These are phyloP conservation scores for Venturia carpophila DNA, from an alignment of 2,329 filamentous ascomycete genomes.

Conservation along the genomic window DNA sequence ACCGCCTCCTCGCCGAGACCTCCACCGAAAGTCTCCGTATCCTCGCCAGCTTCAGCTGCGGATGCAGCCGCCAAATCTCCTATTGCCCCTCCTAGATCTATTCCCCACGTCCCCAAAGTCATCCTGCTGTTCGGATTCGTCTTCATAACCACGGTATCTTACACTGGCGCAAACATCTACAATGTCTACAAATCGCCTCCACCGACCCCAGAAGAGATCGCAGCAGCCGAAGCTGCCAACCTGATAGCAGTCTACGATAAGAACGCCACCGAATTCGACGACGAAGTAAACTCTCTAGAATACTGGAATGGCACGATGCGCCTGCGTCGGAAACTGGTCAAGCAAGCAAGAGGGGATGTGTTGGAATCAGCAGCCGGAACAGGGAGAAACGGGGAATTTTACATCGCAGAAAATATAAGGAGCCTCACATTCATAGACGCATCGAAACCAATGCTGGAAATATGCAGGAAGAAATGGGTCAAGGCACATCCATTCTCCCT, in stretches of 20 bases:
- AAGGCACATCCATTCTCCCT: conserved; percentile 33
- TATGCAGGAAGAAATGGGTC: conserved; percentile 40
- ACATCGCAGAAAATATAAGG: conserved; percentile 33
- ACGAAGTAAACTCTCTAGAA: conserved; percentile 40
- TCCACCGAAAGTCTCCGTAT: not conserved
- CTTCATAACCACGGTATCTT: conserved; percentile 34
- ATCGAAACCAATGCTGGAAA: conserved; percentile 41
- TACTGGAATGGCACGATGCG: conserved; percentile 34
- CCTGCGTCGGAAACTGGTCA: conserved; percentile 34
- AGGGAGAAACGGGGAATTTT: conserved; percentile 42
- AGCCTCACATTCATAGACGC: conserved; percentile 42
- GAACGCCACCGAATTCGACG: conserved; percentile 39
- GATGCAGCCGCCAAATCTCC: not conserved
- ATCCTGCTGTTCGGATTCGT: conserved; percentile 29
- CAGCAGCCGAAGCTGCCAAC: conserved; percentile 26
- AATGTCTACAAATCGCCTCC: conserved; percentile 6
- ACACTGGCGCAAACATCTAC: conserved; percentile 30
- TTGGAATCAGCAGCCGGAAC: conserved; percentile 44
- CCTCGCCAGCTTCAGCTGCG: not conserved
- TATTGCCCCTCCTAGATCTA: not conserved
- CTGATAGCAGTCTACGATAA: conserved; percentile 40
- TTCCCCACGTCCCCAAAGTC: conserved; percentile 16
- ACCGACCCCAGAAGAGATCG: conserved; percentile 19
- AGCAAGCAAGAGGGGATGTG: conserved; percentile 39
- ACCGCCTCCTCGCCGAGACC: not conserved